Base-by-base conservation (phyloP, 257 asterid genomes). In the Penstemon barbatus region DNA sequence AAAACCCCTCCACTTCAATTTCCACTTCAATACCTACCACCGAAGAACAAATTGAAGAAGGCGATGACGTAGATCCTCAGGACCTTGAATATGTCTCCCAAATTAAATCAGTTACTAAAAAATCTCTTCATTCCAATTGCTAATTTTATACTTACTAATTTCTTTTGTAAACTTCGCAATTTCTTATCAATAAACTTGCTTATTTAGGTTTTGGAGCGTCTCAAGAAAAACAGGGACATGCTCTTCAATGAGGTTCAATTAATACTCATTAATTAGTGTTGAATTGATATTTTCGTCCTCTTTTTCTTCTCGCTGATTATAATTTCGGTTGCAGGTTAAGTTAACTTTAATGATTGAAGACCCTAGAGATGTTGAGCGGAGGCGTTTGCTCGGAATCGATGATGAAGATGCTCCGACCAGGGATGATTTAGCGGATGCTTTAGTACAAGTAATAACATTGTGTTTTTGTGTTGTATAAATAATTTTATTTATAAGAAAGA, bases 321-420 rank as follows among this genome's bases (percentile, higher is more conserved):
- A 19, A 40, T 52, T 55, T 8, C 6, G 2, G 12, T 79, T 71
- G 59, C 74, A 91, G 97, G 90, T 93, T 56, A 93, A 93, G 70
- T 76, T 93, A 61, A 93, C 99, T 1, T 56, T 90, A 74, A 78
- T 83, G 90, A 93, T 93, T 55, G 99, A 93, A 83, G 99, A 93
- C 60, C 99, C 97, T 19, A 86, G 99, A 79, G 99, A 93, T 39
- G 92, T 90, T 15, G 97, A 93, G 82, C 79, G 97, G 74, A 83
- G 75, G 85, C 89, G 97, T 81, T 82, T 93, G 70, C 96, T 93
- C 54, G 99, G 99, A 65, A 90, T 93, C 55, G 96, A 90, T 54
- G 96, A 90, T 66, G 96, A 89, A 74, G 83, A 77, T 79, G 96
- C 99, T 51, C 99, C 97, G 46, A 88, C 96, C 1, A 84, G 99